Evolutionary conservation across 2,329 filamentous ascomycete genomes (phyloP).

Genomic region (Harringtonia aguacate): DNA sequence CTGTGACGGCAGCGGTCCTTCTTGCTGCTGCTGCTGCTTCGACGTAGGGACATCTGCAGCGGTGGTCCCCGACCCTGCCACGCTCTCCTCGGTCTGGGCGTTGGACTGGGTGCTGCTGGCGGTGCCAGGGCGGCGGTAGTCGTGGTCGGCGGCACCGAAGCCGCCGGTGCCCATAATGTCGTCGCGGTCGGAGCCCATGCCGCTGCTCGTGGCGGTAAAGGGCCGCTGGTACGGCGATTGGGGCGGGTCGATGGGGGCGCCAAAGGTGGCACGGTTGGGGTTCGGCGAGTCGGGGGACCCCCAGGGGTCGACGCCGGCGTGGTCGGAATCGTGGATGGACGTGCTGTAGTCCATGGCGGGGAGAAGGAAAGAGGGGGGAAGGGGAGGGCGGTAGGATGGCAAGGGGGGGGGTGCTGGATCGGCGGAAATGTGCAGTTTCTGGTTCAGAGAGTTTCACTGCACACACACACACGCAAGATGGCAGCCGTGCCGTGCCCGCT

Average conservation of each 20-base stretch:
- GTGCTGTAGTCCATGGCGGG: slow-evolving; percentile 46
- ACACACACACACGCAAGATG: no score
- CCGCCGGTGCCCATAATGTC: slow-evolving; percentile 10
- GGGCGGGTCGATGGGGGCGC: slow-evolving; percentile 26
- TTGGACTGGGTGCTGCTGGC: slow-evolving; percentile 34
- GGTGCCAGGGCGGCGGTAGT: slow-evolving; percentile 34
- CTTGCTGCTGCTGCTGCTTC: slow-evolving; percentile 10
- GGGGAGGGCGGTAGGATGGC: background rate
- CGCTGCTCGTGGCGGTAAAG: slow-evolving; percentile 29
- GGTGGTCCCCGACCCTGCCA: slow-evolving; percentile 13
- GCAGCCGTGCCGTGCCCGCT: no score
- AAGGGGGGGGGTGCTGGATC: background rate
- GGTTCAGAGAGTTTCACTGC: no score
- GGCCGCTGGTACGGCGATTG: slow-evolving; percentile 27
- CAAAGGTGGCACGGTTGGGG: slow-evolving; percentile 31
- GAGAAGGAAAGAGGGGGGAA: background rate
- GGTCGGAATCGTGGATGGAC: slow-evolving; percentile 43
- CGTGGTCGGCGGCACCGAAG: slow-evolving; percentile 24
- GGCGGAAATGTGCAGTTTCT: background rate
- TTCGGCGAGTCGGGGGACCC: slow-evolving; percentile 43
- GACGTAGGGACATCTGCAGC: slow-evolving; percentile 17
- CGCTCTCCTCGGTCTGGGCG: slow-evolving; percentile 25
- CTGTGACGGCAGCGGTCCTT: background rate
- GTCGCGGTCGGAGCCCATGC: slow-evolving; percentile 23
- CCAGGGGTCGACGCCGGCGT: slow-evolving; percentile 45